Conservation (phyloP, 2,329 filamentous ascomycete genomes). For the Neopestalotiopsis rosae region DNA sequence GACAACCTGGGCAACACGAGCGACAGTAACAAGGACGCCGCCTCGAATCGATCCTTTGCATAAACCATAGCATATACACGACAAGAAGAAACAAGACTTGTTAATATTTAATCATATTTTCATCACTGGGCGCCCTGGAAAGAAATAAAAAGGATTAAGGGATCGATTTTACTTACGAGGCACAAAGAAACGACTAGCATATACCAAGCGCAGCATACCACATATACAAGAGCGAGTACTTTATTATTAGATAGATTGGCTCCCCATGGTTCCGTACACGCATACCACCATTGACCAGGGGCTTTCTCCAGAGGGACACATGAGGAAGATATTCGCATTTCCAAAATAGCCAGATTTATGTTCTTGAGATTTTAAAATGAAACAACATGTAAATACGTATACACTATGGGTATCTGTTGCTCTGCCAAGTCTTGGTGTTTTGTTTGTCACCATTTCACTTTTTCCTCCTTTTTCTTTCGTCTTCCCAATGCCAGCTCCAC, state of each 20-base stretch:
- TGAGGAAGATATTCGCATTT: not conserved
- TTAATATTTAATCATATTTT: not conserved
- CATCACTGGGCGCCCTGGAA: not conserved
- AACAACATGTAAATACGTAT: no score
- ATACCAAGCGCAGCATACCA: not conserved
- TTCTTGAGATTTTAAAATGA: not conserved
- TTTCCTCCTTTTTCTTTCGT: no score
- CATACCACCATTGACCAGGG: not conserved
- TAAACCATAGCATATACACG: not conserved
- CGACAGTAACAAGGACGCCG: not conserved
- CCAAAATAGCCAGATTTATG: not conserved
- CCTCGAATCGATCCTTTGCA: not conserved
- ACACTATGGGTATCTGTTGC: no score
- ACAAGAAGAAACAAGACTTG: not conserved
- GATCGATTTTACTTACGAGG: no score
- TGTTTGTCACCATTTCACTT: no score
- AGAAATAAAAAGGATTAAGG: not conserved
- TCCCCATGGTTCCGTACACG: not conserved
- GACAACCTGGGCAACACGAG: not conserved
- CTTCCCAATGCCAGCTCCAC: no score
- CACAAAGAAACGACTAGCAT: not conserved
- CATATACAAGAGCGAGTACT: not conserved
- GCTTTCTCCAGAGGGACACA: no score
- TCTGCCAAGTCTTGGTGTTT: no score
- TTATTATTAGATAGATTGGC: not conserved